Conservation (phyloP, 192 early-diverging fungal genomes). For the Backusella circina region DNA sequence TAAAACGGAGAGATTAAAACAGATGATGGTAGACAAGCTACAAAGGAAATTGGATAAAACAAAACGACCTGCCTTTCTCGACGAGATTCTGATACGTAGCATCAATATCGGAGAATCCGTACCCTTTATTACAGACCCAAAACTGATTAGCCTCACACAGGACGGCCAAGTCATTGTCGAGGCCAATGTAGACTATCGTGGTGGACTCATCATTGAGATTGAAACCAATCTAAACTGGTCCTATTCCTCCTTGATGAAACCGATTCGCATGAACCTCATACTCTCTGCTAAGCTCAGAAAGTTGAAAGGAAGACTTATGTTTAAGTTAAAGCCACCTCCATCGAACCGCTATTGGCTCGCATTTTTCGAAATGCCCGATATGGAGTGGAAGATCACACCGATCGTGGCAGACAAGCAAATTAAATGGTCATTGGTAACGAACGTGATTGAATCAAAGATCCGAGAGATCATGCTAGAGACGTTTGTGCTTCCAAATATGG, state of each 20-base stretch:
- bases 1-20: slow-evolving; percentile 56
- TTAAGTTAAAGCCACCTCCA: slow-evolving; percentile 79
- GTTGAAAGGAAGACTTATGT: slow-evolving; percentile 70
- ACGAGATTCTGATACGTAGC: slow-evolving; percentile 76
- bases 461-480: slow-evolving; percentile 77
- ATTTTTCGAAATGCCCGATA: slow-evolving; percentile 73
- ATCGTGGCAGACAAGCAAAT: slow-evolving; percentile 82
- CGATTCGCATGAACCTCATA: slow-evolving; percentile 73
- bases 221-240: slow-evolving; percentile 50
- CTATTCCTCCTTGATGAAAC: slow-evolving; percentile 37
- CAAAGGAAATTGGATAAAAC: slow-evolving; percentile 64
- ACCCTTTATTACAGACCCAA: slow-evolving; percentile 79
- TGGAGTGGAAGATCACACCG: slow-evolving; percentile 73
- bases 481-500: slow-evolving; percentile 88
- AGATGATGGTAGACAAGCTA: slow-evolving; percentile 61
- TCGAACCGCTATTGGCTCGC: slow-evolving; percentile 89
- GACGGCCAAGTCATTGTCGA: slow-evolving; percentile 72
- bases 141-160: slow-evolving; percentile 56
- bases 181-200: slow-evolving; percentile 76
- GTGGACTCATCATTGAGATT: slow-evolving; percentile 75
- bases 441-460: slow-evolving; percentile 80
- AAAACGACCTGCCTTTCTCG: slow-evolving; percentile 66
- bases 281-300: slow-evolving; percentile 72
- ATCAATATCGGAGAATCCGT: slow-evolving; percentile 77
- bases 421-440: slow-evolving; percentile 69